Conservation (phyloP, 371 early-diverging fungal genomes). For the Phascolomyces articulosus region DNA sequence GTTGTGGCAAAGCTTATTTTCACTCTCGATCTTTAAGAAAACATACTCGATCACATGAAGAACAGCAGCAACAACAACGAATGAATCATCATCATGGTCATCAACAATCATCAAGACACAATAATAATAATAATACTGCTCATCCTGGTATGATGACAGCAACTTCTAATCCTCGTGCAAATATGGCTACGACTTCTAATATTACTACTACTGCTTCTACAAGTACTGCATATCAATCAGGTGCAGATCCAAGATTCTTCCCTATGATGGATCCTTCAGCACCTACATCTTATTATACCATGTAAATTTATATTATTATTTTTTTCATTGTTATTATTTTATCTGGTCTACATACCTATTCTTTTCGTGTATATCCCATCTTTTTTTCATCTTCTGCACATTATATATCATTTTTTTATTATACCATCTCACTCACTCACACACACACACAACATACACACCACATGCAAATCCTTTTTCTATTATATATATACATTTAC, state of each 20-base stretch:
- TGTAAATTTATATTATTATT: not conserved
- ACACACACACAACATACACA: too few species aligned
- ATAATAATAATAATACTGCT: not conserved
- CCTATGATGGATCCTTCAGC: not conserved
- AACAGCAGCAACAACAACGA: slow-evolving; percentile 17
- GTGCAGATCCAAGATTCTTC: not conserved
- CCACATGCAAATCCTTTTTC: too few species aligned
- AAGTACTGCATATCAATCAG: not conserved
- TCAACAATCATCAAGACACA: slow-evolving; percentile 15
- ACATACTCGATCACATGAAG: slow-evolving; percentile 24
- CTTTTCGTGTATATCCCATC: not conserved
- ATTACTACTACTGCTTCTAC: too few species aligned
- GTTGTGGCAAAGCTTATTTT: slow-evolving; percentile 29
- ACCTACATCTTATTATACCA: too few species aligned
- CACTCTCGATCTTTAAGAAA: slow-evolving; percentile 27
- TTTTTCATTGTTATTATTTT: not conserved
- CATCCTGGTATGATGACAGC: too few species aligned
- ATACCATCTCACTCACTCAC: too few species aligned
- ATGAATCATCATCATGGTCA: slow-evolving; percentile 23
- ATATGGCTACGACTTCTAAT: too few species aligned
- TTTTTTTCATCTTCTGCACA: not conserved
- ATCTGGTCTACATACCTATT: not conserved
- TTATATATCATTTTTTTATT: not conserved
- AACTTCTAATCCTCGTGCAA: too few species aligned
- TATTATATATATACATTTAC: too few species aligned